Conservation (phyloP, 2,329 filamentous ascomycete species). For the Beauveria rudraprayagi region DNA sequence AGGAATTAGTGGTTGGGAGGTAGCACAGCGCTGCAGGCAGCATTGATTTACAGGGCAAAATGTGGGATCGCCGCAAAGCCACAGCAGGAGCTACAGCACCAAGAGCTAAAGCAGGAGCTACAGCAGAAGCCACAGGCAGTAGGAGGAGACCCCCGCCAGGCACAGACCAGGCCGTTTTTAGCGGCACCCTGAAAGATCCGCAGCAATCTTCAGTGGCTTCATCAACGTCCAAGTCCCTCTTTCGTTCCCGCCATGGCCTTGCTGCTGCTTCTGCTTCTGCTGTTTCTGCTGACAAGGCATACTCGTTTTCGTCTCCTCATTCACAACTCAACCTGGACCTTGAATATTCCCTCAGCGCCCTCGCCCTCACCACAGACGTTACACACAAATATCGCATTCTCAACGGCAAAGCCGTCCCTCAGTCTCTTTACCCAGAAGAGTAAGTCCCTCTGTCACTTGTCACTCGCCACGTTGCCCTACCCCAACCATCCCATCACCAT, state of each 20-base stretch:
- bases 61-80: slow-evolving; percentile 11
- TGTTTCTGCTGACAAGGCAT: neutral
- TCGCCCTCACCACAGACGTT: slow-evolving; percentile 20
- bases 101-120: no score
- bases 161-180: neutral
- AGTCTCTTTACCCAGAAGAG: slow-evolving; percentile 15
- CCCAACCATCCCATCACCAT: neutral
- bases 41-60: slow-evolving; percentile 11
- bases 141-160: neutral
- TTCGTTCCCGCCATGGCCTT: neutral
- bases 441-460: neutral
- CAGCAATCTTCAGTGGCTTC: neutral
- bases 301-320: neutral
- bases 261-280: neutral
- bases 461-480: neutral
- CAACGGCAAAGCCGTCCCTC: slow-evolving; percentile 25
- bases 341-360: slow-evolving; percentile 22
- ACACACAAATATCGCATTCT: slow-evolving; percentile 24
- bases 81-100: neutral
- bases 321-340: slow-evolving; percentile 10
- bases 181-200: neutral
- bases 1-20: neutral
- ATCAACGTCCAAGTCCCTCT: neutral
- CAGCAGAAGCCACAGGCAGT: neutral
- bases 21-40: neutral